Evolutionary conservation across 352 stramenopile species (phyloP), one percentile per base, ranked within the genome.

Genomic region (Globisporangium megalacanthum): DNA sequence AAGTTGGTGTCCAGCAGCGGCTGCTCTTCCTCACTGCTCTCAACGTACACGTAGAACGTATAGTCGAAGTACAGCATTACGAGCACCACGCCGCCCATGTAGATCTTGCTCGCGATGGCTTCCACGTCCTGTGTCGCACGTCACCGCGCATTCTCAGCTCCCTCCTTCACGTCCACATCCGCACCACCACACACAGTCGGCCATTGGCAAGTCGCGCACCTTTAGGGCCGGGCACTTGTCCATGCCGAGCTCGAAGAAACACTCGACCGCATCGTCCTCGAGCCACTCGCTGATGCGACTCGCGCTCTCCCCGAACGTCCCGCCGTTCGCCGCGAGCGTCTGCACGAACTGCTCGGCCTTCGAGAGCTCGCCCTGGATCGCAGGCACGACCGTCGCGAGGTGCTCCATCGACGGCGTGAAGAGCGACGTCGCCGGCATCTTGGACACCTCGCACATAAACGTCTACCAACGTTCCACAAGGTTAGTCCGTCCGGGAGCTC

Each of bases 91-190:
- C 86, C 90, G 29, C 81, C 86, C 14, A 97, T 76, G 69, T 98
- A 97, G 29, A 88, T 87, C 71, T 98, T 98, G 63, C 81, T 97
- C n/a, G 89, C 92, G 58, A 98, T 90, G 11, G 96, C 76, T 63
- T 98, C 92, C 29, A 98, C 86, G 49, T 96, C 83, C 72, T 94
- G 62, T 25, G n/a, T 7, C 3, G 4, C n/a, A 29, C 33, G 35
- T 44, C 54, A 53, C 17, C 8, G 25, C 4, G 25, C 25, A 29
- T 29, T 29, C 25, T 29, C 25, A 29, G 25, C 25, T 29, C 4
- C 25, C 35, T 13, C 35, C 35, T 13, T 13, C 35, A 8, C 35
- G 7, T 13, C 35, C 35, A 39, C 35, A 5, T 29, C 25, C 17
- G 46, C 51, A 45, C 11, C 35, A 9, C 5, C 6, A 56, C 35